Conservation (phyloP, 441 rosid genomes). For the Eutrema salsugineum region DNA sequence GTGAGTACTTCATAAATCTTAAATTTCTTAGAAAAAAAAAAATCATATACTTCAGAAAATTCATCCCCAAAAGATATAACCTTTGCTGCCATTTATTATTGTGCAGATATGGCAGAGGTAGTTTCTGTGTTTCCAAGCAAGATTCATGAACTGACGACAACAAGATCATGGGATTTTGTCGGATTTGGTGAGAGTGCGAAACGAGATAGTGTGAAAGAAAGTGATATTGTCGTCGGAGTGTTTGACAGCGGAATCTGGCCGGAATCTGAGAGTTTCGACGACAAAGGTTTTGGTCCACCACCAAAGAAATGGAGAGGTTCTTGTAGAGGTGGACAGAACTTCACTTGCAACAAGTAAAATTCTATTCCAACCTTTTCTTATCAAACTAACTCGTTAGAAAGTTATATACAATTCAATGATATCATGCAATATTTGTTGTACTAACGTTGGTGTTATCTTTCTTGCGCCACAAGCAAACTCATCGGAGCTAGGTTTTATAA, state of each 20-base stretch:
- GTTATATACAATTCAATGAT: background rate
- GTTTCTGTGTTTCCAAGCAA: conserved; percentile 47
- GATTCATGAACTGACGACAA: conserved; percentile 39
- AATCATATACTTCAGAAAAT: background rate
- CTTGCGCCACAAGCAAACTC: conserved; percentile 19
- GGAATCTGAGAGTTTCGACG: conserved; percentile 44
- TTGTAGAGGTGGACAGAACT: conserved; percentile 41
- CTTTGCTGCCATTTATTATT: background rate
- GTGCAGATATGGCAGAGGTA: conserved; percentile 37
- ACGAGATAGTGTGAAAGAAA: conserved; percentile 7
- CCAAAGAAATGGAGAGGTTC: conserved; percentile 60
- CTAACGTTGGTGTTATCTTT: background rate
- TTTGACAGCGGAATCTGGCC: conserved; percentile 67
- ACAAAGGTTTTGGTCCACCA: conserved; percentile 34
- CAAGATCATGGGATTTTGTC: conserved; percentile 60
- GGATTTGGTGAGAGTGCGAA: conserved; percentile 30
- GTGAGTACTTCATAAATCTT: conserved; percentile 4
- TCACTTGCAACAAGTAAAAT: conserved; percentile 66
- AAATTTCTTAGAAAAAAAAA: background rate
- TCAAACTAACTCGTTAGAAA: background rate
- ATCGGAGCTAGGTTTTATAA: conserved; percentile 26
- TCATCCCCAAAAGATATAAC: background rate
- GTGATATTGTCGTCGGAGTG: conserved; percentile 24
- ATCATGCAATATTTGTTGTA: too few species aligned
- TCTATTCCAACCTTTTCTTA: background rate